A percentile compares a stretch with the other conserved stretches of the same genome.
Conservation (phyloP, 1,284 basidiomycete species). For the Apiotrichum akiyoshidainum region DNA sequence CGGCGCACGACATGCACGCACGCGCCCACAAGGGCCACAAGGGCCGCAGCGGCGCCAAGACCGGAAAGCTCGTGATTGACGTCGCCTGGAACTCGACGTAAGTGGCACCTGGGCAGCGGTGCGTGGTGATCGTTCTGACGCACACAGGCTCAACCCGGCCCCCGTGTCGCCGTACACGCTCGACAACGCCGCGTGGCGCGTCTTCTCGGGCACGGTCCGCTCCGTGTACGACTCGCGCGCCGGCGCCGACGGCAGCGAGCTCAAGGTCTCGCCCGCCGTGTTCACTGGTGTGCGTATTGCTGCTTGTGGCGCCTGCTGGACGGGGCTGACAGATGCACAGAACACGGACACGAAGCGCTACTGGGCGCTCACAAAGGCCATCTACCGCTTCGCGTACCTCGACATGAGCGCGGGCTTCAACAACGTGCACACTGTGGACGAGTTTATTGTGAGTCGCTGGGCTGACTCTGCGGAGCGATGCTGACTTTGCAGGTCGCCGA, state of each 20-base stretch:
- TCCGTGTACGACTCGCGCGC: slow-evolving; percentile 34
- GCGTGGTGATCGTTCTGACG: not conserved
- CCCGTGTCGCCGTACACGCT: slow-evolving; percentile 43
- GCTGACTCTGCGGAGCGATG: not conserved
- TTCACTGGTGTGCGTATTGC: slow-evolving; percentile 25
- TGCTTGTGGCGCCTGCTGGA: no score
- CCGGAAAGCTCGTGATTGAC: slow-evolving; percentile 32
- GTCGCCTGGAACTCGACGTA: slow-evolving; percentile 34
- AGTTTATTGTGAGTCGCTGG: slow-evolving; percentile 15
- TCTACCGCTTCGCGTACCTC: slow-evolving; percentile 43
- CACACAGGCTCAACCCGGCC: slow-evolving; percentile 38
- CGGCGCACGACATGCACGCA: not conserved
- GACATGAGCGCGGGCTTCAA: slow-evolving; percentile 11
- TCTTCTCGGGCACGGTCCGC: slow-evolving; percentile 39
- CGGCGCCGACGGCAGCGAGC: slow-evolving; percentile 10
- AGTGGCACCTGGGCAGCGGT: not conserved
- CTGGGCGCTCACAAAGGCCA: slow-evolving; percentile 46
- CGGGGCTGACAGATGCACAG: not conserved
- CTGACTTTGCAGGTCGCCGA: slow-evolving; percentile 25
- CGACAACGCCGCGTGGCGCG: slow-evolving; percentile 36
- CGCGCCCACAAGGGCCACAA: not conserved
- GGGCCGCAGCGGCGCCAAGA: not conserved
- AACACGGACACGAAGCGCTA: slow-evolving; percentile 48
- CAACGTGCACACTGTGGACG: slow-evolving; percentile 43
- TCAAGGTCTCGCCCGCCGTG: slow-evolving; percentile 38